Percentiles rank a stretch among this genome's conserved stretches.
Conservation (phyloP, 129 eudicot species). For the Heracleum sosnowskyi region DNA sequence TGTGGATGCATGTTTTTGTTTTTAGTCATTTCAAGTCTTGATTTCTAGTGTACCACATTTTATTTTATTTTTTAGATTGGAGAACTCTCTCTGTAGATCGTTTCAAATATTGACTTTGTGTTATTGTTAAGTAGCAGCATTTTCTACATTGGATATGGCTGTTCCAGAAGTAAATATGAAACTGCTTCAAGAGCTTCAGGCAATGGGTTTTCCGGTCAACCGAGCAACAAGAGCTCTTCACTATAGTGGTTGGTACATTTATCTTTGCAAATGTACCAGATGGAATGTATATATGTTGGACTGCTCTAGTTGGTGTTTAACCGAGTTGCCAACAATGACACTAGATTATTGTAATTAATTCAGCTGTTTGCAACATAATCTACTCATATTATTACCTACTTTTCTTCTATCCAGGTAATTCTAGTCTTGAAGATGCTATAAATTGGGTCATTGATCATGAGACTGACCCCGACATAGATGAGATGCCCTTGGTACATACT, state of each 20-base stretch:
- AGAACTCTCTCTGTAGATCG: background rate
- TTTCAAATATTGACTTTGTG: background rate
- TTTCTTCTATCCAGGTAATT: constrained; percentile 44
- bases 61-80: background rate
- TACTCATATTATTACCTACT: background rate
- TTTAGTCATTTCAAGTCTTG: background rate
- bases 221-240: constrained; percentile 61
- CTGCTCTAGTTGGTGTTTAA: background rate
- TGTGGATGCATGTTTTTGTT: background rate
- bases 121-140: background rate
- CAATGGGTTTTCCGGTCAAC: constrained; percentile 70
- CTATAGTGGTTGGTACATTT: constrained; percentile 30
- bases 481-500: constrained; percentile 57
- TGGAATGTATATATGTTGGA: background rate
- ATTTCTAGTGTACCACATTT: background rate
- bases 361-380: background rate
- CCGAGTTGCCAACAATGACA: constrained; percentile 35
- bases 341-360: background rate
- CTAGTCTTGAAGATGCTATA: constrained; percentile 70
- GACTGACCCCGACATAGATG: constrained; percentile 69
- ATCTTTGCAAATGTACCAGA: background rate
- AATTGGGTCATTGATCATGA: constrained; percentile 73
- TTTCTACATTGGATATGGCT: constrained; percentile 40
- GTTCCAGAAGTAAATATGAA: constrained; percentile 49
- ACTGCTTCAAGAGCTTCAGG: constrained; percentile 64